These are phyloP conservation scores for Tieghemostelium lacteum DNA, from an alignment of 78 protist species.

Conservation along the genomic window DNA sequence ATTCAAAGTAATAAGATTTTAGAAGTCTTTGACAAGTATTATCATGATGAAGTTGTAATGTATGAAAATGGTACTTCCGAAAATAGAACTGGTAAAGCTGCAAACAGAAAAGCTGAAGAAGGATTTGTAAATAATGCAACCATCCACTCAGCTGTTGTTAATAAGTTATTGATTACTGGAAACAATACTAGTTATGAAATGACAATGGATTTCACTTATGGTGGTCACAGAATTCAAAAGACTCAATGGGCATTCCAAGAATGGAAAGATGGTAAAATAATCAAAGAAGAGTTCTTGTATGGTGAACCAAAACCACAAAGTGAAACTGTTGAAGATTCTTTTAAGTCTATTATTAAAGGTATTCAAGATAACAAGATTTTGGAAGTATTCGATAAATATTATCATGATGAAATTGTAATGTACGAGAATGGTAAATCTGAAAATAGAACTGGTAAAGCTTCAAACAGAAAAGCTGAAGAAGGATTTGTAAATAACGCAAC, in stretches of 20 bases:
- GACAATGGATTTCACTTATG: constrained; percentile 24
- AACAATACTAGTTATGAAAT: constrained; percentile 24
- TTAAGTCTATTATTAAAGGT: constrained; percentile 17
- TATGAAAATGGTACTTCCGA: too few relatives aligned
- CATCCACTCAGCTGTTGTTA: constrained; percentile 20
- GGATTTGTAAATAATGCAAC: too few relatives aligned
- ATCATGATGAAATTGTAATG: constrained; percentile 27
- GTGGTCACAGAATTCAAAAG: too few relatives aligned
- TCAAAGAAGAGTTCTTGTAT: not conserved
- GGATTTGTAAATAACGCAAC: constrained; percentile 11
- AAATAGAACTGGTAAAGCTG: too few relatives aligned
- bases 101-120: too few relatives aligned
- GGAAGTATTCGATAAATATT: constrained; percentile 36
- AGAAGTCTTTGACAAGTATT: constrained; percentile 38
- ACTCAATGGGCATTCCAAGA: not conserved
- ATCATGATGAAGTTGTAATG: constrained; percentile 21
- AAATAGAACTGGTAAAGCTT: constrained; percentile 24
- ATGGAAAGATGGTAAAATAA: not conserved
- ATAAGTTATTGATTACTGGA: constrained; percentile 10
- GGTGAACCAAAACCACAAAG: too few relatives aligned
- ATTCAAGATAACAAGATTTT: constrained; percentile 19
- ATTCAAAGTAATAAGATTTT: too few relatives aligned
- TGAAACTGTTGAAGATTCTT: constrained; percentile 13
- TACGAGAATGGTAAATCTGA: constrained; percentile 44
- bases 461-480: constrained; percentile 43